A percentile compares a stretch with the other conserved stretches of the same genome.
phyloP scores from a whole-genome alignment of 2,329 filamentous ascomycete genomes.

The Diaporthe amygdali region DNA sequence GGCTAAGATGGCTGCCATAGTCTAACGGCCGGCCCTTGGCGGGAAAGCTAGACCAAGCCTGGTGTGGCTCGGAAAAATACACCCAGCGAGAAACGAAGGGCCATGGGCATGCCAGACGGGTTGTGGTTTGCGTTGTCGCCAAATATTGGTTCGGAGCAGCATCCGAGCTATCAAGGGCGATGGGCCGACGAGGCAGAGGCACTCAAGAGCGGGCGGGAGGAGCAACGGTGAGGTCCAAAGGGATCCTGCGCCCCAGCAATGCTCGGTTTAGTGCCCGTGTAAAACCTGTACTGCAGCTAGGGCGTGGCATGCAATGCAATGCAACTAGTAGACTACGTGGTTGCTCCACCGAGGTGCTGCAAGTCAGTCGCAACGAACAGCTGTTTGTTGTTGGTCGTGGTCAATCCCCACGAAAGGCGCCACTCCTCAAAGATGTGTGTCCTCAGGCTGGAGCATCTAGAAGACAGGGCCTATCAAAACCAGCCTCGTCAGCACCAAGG shows the following conservation, averaged over 20 bases:
- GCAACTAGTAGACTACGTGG: conserved; percentile 25
- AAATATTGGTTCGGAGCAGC: conserved; percentile 2
- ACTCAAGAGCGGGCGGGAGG: background rate
- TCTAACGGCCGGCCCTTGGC: conserved; percentile 10
- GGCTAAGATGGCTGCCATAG: background rate
- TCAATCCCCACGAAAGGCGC: background rate
- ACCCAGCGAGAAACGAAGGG: background rate
- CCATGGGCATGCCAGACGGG: background rate
- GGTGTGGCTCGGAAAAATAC: background rate
- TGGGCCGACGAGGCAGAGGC: too few relatives aligned
- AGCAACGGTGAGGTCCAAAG: background rate
- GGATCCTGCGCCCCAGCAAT: background rate
- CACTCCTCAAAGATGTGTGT: background rate
- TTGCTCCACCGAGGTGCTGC: conserved; percentile 18
- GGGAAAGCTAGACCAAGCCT: background rate
- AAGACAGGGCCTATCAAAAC: background rate
- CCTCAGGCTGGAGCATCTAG: background rate
- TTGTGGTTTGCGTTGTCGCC: background rate
- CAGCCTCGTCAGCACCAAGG: background rate
- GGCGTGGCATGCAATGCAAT: conserved; percentile 14
- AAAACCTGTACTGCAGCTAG: background rate
- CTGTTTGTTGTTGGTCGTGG: background rate
- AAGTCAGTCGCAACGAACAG: conserved; percentile 13
- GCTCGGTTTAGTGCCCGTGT: background rate
- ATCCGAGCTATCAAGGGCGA: background rate